phyloP scores from a whole-genome alignment of 2,329 filamentous ascomycete genomes.

The Remersonia thermophila region DNA sequence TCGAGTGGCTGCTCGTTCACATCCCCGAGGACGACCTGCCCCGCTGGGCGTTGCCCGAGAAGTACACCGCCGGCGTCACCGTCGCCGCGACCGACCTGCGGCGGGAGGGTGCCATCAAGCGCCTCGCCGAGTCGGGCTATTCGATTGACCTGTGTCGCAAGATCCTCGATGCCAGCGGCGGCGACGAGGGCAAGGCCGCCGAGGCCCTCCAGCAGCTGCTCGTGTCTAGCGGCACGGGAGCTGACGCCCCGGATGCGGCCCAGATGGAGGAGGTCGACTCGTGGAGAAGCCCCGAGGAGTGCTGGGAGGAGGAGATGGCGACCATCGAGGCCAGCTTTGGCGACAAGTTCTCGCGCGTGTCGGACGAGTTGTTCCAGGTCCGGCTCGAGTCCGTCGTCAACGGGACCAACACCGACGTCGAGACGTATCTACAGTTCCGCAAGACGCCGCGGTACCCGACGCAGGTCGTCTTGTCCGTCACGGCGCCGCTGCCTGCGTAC shows the following conservation, averaged over 20 bases:
- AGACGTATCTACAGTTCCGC: slow-evolving; percentile 52
- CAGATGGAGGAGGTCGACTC: slow-evolving; percentile 18
- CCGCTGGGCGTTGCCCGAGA: slow-evolving; percentile 79
- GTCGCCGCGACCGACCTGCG: slow-evolving; percentile 73
- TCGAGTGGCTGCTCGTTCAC: slow-evolving; percentile 94
- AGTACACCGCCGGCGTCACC: slow-evolving; percentile 79
- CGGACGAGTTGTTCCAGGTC: slow-evolving; percentile 56
- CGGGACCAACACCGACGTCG: slow-evolving; percentile 35
- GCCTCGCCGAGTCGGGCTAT: slow-evolving; percentile 74
- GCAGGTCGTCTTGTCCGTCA: slow-evolving; percentile 56
- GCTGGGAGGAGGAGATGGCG: slow-evolving; percentile 76
- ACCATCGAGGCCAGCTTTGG: slow-evolving; percentile 81
- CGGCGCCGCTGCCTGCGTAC: slow-evolving; percentile 69
- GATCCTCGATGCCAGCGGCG: slow-evolving; percentile 55
- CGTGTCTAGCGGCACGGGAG: slow-evolving; percentile 31
- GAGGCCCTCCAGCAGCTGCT: slow-evolving; percentile 66
- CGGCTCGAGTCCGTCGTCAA: slow-evolving; percentile 46
- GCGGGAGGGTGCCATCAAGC: slow-evolving; percentile 69
- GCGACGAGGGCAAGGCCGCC: slow-evolving; percentile 66
- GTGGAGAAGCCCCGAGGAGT: slow-evolving; percentile 41
- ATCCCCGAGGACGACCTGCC: slow-evolving; percentile 96
- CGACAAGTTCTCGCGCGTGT: slow-evolving; percentile 52
- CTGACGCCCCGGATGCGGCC: slow-evolving; percentile 14
- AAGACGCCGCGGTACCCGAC: slow-evolving; percentile 63
- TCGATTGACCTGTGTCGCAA: slow-evolving; percentile 72